A percentile compares a stretch with the other conserved stretches of the same genome.
Evolutionary conservation across 1,139 yeast species (phyloP).

Genomic region (Taiozyma onychis): DNA sequence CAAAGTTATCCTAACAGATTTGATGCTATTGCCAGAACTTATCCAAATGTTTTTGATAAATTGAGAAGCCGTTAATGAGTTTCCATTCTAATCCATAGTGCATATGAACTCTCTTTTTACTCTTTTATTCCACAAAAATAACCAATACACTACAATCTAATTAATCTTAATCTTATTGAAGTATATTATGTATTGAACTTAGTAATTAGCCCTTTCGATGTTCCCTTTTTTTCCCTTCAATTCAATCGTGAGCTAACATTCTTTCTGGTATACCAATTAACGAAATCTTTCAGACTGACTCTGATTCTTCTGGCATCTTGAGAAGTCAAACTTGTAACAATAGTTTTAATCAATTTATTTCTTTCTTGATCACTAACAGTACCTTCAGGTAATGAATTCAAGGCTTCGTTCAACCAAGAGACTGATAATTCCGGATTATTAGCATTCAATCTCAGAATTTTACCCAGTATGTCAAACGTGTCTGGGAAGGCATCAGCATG

Average conservation of each 20-base stretch:
- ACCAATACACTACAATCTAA: neutral
- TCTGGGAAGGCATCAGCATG: constrained; percentile 69
- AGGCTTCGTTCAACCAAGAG: constrained; percentile 56
- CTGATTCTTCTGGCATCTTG: constrained; percentile 74
- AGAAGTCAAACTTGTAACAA: constrained; percentile 55
- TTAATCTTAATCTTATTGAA: neutral
- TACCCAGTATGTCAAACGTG: constrained; percentile 68
- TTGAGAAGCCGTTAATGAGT: constrained; percentile 25
- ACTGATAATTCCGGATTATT: constrained; percentile 34
- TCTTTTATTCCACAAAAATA: too few relatives aligned
- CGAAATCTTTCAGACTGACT: constrained; percentile 65
- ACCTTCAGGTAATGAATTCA: constrained; percentile 47
- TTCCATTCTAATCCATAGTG: too few relatives aligned
- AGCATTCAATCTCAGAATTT: constrained; percentile 49
- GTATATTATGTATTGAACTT: neutral
- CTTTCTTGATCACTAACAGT: constrained; percentile 65
- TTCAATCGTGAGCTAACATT: constrained; percentile 51
- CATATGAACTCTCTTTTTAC: too few relatives aligned
- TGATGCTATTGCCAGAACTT: constrained; percentile 63
- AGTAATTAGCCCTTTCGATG: too few relatives aligned
- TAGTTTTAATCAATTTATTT: constrained; percentile 48
- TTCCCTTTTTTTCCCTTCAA: neutral
- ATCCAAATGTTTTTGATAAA: constrained; percentile 69
- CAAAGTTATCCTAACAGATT: constrained; percentile 72
- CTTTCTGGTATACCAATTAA: constrained; percentile 78